Evolutionary conservation across 495 filamentous ascomycete species (phyloP).

Genomic region (Aspergillus indologenus): DNA sequence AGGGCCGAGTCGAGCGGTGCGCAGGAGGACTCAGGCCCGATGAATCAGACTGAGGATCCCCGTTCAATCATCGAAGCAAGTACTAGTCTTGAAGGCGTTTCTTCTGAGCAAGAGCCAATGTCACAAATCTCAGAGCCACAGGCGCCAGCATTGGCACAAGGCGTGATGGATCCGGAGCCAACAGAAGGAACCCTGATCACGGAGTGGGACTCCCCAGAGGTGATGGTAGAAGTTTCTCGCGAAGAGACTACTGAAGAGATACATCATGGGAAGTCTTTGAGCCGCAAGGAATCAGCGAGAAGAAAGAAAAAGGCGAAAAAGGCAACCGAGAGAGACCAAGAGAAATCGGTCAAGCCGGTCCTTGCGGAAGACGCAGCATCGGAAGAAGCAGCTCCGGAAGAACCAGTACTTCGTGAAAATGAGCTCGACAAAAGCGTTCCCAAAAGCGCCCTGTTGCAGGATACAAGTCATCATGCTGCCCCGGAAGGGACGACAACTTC

Average conservation of each 20-base stretch:
- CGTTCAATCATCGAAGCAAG: neutral
- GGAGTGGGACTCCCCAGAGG: neutral
- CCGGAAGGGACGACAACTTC: neutral
- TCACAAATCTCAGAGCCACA: neutral
- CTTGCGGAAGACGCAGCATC: constrained; percentile 4
- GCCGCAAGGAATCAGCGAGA: constrained; percentile 29
- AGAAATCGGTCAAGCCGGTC: constrained; percentile 9
- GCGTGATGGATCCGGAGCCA: neutral
- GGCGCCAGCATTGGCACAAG: neutral
- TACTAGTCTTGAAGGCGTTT: neutral
- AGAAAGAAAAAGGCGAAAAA: constrained; percentile 30
- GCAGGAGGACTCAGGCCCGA: neutral
- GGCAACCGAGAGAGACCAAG: constrained; percentile 15
- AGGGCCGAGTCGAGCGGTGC: neutral
- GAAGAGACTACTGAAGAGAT: constrained; percentile 11
- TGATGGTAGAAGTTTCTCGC: neutral
- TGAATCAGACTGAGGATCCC: neutral
- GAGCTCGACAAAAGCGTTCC: neutral
- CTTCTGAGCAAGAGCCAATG: neutral
- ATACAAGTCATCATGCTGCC: neutral
- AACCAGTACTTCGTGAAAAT: neutral
- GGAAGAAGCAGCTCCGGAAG: neutral
- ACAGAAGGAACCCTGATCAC: neutral
- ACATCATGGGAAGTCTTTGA: constrained; percentile 4
- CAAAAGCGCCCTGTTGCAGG: neutral